Base-by-base conservation (phyloP, 2,329 filamentous ascomycete genomes). In the Colletotrichum plurivorum region DNA sequence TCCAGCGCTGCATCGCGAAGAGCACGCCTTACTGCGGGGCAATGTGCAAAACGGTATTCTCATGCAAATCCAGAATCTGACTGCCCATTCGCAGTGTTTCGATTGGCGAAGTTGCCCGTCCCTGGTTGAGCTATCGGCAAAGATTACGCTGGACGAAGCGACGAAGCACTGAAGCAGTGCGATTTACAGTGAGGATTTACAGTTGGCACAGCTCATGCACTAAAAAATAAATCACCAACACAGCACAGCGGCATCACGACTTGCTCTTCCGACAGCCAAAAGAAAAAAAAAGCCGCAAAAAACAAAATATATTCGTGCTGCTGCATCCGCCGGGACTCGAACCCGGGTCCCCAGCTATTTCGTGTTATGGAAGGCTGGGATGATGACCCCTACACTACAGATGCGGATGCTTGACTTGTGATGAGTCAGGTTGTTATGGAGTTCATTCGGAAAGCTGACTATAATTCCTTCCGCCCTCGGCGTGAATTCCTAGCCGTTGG, bases 11-110 rank as follows among this genome's bases (percentile, higher is more conserved):
- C 10, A 10, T 22, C 48, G 48, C 51, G 43, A 49, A 46, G 41
- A 71, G 63, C 70, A 72, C 71, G 71, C 55, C 71, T 70, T 72
- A 68, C 25, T 60, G 71, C 64, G 67, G 71, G 70, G 71, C 67
- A 9, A 62, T 68, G 53, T 60, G 60, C 65, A 58, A 53, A 25
- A 18, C 18, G 22, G 4, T 18, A 54, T 25, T 7, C 4, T 27
- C 49, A 45, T 43, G 45, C 13, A 45, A 36, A 13, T 27, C n/a
- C 1, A 9, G 8, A 36, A 36, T 36, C 31, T 6, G 15, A 10
- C 41, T 16, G 13, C 0, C 6, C 13, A 43, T 43, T 15, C 13
- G 41, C 13, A 43, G 41, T n/a, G 15, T 4, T 36, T 36, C 31
- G 8, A 36, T 36, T 36, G 31, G 31, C 7, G 31, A 36, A 36